Evolutionary conservation across 768 basidiomycete genomes (phyloP), one percentile per base, ranked within the genome.

Genomic region (Trametes sanguinea): DNA sequence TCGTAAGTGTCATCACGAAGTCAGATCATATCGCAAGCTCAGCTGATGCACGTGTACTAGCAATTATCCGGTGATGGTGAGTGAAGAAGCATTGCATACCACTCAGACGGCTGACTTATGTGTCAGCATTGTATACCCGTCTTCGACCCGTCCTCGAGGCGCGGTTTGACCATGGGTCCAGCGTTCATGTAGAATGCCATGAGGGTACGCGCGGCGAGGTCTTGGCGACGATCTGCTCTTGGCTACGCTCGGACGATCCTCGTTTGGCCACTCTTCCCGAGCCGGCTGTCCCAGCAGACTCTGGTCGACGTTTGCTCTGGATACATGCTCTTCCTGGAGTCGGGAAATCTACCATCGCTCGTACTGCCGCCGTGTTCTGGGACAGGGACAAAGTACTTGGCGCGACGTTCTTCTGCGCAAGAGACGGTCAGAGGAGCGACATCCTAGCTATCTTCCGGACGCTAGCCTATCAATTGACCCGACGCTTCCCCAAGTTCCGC

Each of bases 371-470:
- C 14, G 14, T 59, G 7, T 27, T 37, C 27, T 45, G 32, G 29
- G 40, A 57, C 16, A 46, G 39, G 6, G 51, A 59, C 10, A 17
- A 45, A 2, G 32, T 53, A 16, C 62, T 65, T 6, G 64, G 64
- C 13, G 64, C 64, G 5, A 63, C 47, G 22, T 65, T 65, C 48
- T 65, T 65, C 32, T 65, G 64, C 33, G 65, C 64, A 1, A 54
- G 60, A 27, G 55, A 57, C 35, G 53, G 47, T 7, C 62, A 65
- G 17, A 35, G 54, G 10, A 63, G 48, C 29, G 57, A 64, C 50
- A 17, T 57, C 27, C 10, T 51, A 1, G 35, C 54, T 39, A 61
- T 64, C 29, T 57, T 67, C 57, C 45, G 52, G 22, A 65, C 65
- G 37, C 48, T 67, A 29, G 65, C 60, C 4, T 35, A 64, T 27